Conservation (phyloP, 2,329 filamentous ascomycete genomes). For the Xylariaceae sp. region DNA sequence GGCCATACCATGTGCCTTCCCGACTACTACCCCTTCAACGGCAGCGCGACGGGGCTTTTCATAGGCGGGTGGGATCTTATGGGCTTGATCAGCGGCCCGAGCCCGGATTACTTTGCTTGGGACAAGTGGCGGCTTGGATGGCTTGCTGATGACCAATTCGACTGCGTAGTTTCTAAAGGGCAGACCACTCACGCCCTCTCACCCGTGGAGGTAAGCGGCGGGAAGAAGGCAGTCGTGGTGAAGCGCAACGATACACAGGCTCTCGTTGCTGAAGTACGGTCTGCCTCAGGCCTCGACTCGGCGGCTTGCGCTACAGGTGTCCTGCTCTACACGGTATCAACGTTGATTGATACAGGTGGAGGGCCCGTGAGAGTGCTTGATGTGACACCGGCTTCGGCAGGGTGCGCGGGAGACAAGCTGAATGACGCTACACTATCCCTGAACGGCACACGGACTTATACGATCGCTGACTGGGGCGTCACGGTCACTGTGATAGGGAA, state of each 20-base stretch:
- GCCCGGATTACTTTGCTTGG: constrained; percentile 34
- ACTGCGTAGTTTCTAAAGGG: constrained; percentile 24
- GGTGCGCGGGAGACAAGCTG: constrained; percentile 25
- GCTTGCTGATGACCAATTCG: constrained; percentile 28
- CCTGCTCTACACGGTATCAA: constrained; percentile 32
- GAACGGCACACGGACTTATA: constrained; percentile 15
- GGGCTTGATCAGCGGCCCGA: constrained; percentile 30
- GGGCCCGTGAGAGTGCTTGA: constrained; percentile 31
- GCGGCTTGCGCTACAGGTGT: constrained; percentile 29
- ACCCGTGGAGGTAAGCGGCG: constrained; percentile 17
- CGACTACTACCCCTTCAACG: constrained; percentile 31
- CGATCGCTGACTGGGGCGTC: constrained; percentile 17
- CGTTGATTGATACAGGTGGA: constrained; percentile 20
- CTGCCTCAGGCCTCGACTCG: constrained; percentile 19
- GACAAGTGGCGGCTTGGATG: constrained; percentile 36
- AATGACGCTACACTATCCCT: constrained; percentile 29
- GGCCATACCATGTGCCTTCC: constrained; percentile 35
- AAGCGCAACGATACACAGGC: constrained; percentile 17
- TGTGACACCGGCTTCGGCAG: constrained; percentile 23
- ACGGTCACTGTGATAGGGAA: constrained; percentile 19
- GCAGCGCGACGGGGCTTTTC: constrained; percentile 22
- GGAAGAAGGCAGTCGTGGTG: constrained; percentile 25
- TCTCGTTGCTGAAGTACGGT: constrained; percentile 30
- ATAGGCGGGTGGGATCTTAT: constrained; percentile 35
- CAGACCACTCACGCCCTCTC: constrained; percentile 24